Evolutionary conservation across 2,329 filamentous ascomycete genomes (phyloP), one percentile per base, ranked within the genome.

Genomic region (Diaporthe citrichinensis): DNA sequence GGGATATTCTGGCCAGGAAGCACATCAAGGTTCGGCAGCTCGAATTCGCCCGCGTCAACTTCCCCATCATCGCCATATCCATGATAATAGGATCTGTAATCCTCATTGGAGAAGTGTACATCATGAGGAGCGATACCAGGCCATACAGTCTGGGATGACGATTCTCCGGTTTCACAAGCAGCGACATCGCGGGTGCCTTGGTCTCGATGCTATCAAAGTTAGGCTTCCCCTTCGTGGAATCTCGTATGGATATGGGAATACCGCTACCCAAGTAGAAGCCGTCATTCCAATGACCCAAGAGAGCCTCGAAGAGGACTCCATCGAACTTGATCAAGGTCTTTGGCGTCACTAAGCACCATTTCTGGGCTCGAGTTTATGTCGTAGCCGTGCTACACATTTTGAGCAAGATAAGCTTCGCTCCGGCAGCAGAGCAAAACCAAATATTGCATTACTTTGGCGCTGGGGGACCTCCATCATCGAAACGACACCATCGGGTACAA

Each of bases 51-150:
- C 85, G 91, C 0, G 89, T 92, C 5, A 95, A 95, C 80, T 81
- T 94, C 20, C 92, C 92, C 0, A 94, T 95, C 59, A 94, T 94
- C 78, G 89, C 91, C 1, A 90, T 94, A 28, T 83, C 92, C 2
- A 94, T 94, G 92, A 86, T 87, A 0, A 88, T 94, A 0, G 92
- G 91, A 0, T 91, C 89, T 77, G 83, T 86, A 0, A 90, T 93
- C 0, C 83, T 94, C 14, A 85, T 93, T 10, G 92, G 90, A 0
- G 88, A 94, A 82, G 86, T 94, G 0, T 94, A 93, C 77, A 88
- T 94, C 65, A 85, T 88, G 39, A 85, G 89, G 76, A 75, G 73
- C n/a, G 81, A 82, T 31, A 82, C 81, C 5, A 74, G 76, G 20
- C 84, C 86, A 1, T 80, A 91, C 34, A 77, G 74, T n/a, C 23